Conservation (phyloP, 2,329 filamentous ascomycete species). For the Phialocephala subalpina region DNA sequence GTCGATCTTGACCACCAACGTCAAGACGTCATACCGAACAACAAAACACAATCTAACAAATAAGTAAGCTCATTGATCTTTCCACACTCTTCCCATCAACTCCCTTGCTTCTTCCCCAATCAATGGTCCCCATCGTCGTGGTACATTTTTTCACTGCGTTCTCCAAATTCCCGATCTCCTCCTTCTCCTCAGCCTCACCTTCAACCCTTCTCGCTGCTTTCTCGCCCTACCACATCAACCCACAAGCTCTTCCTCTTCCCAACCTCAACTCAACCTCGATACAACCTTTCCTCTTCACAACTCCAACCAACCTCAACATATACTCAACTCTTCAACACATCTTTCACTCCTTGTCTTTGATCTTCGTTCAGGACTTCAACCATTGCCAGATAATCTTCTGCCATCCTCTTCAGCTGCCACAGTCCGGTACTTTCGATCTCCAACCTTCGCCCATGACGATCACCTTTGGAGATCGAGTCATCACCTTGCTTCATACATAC, state of each 20-base stretch:
- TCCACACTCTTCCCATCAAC: too few relatives aligned
- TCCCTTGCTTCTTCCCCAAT: neutral
- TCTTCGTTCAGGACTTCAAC: slow-evolving; percentile 6
- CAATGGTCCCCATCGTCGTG: neutral
- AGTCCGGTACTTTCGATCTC: neutral
- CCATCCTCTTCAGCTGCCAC: neutral
- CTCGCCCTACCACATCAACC: neutral
- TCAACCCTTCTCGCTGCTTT: neutral
- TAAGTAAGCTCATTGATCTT: neutral
- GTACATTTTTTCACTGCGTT: neutral
- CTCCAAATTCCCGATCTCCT: neutral
- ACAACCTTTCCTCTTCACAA: neutral
- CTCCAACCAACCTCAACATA: neutral
- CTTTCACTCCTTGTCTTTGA: slow-evolving; percentile 2
- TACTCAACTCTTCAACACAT: neutral
- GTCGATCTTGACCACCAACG: neutral
- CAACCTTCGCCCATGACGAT: neutral
- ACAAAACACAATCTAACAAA: neutral
- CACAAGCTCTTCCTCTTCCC: neutral
- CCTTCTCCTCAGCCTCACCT: neutral
- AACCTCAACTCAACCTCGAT: neutral
- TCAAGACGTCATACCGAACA: neutral
- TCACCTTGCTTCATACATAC: neutral
- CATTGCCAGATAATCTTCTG: neutral
- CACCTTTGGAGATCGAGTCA: neutral